Base-by-base conservation (phyloP, 768 basidiomycete genomes). In the Peribolospora kevripleyi region DNA sequence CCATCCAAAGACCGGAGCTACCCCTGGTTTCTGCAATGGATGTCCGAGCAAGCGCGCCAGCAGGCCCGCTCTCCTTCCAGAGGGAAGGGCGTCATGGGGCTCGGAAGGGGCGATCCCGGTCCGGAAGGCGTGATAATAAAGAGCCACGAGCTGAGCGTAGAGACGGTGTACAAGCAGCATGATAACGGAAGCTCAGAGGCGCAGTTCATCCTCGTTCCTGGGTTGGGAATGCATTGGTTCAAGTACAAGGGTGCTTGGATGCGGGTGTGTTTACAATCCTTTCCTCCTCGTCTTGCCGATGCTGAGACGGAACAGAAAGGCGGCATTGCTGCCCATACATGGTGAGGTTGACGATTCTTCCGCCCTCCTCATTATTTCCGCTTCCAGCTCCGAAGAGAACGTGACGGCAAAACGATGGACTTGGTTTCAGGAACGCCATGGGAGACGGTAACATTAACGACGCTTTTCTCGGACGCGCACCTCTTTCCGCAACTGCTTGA, bases 21-120 rank as follows among this genome's bases (percentile, higher is more conserved):
- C 67, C 82, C 85, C 49, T 97, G 93, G 88, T 90, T 97, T 67
- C 77, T 98, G 46, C 72, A 81, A 51, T 98, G 93, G 91, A 84
- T 97, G 83, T 77, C 87, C 6, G 74, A 75, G 51, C 80, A 84
- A 50, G 71, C 68, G 0, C 65, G 40, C 58, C 67, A 51, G 54
- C 67, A 2, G 57, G 65, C 7, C 63, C 64, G 14, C 25, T 25
- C 25, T 25, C 25, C 25, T 25, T 25, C 25, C 25, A 25, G 25
- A 25, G 25, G 25, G 1, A 25, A 25, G 25, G 25, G 25, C 25
- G 1, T 25, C 25, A 25, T 25, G 25, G 25, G 25, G 25, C 25
- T 25, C 25, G 25, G 25, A 25, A 25, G 25, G 25, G 25, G 25
- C 25, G 25, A 25, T 25, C 25, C 25, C 25, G 25, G 25, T 25